Evolutionary conservation across 345 rosid species (phyloP).

Genomic region (Adansonia digitata): DNA sequence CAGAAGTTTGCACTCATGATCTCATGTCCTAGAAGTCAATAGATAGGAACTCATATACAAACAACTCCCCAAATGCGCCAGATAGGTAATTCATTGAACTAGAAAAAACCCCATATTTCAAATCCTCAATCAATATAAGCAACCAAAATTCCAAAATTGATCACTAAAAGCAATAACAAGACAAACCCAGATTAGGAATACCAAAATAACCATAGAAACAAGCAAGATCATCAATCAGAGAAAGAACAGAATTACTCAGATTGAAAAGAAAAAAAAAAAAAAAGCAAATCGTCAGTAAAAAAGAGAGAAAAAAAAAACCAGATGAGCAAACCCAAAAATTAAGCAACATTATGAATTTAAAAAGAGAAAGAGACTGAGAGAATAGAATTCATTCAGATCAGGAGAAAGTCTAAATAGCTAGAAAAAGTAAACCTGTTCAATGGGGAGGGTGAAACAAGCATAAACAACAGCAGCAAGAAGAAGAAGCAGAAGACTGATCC

Average conservation of each 20-base stretch:
- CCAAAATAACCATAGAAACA: background rate
- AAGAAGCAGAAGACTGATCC: constrained; percentile 57
- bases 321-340: background rate
- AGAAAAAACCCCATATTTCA: background rate
- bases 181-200: background rate
- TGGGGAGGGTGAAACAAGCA: constrained; percentile 89
- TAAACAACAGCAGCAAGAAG: constrained; percentile 60
- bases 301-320: background rate
- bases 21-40: background rate
- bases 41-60: background rate
- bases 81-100: background rate
- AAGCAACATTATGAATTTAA: background rate
- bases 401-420: background rate
- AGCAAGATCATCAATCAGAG: background rate
- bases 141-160: background rate
- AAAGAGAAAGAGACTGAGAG: too few species aligned
- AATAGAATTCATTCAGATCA: background rate
- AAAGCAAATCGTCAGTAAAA: background rate
- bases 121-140: background rate
- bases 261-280: background rate
- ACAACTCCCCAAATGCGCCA: background rate
- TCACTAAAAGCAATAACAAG: background rate
- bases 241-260: background rate
- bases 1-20: background rate
- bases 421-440: constrained; percentile 54